Conservation (phyloP, 208 protist species). For the Wallacemonas sp. region DNA sequence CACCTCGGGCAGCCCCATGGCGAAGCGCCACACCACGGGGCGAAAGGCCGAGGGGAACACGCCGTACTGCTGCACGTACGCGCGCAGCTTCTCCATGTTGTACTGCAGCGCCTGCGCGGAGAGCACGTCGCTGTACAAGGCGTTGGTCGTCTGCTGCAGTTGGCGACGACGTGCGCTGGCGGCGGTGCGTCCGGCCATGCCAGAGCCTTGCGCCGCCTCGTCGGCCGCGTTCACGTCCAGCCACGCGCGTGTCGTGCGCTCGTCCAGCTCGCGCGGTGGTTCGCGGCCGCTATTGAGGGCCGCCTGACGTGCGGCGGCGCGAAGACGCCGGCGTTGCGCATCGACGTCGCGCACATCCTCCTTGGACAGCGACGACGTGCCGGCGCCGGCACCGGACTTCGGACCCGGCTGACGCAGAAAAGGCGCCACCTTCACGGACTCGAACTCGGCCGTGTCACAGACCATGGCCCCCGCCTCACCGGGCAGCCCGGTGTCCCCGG, state of each 20-base stretch:
- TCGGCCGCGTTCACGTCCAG: conserved; percentile 19
- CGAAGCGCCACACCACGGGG: conserved; percentile 79
- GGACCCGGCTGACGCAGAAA: conserved; percentile 15
- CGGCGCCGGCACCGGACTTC: background rate
- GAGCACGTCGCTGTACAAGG: conserved; percentile 31
- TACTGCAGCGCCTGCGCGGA: conserved; percentile 34
- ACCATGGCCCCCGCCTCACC: too few species aligned
- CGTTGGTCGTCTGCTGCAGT: conserved; percentile 11
- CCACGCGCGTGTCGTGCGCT: background rate
- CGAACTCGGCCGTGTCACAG: background rate
- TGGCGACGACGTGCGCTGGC: background rate
- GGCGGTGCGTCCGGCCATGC: background rate
- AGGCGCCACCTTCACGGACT: conserved; percentile 15
- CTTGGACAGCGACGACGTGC: background rate
- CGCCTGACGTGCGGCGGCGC: background rate
- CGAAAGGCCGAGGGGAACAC: conserved; percentile 73
- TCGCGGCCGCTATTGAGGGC: conserved; percentile 7
- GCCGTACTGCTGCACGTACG: conserved; percentile 63
- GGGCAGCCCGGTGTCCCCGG: background rate
- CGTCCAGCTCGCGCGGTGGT: background rate
- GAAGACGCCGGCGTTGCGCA: background rate
- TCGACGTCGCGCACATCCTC: conserved; percentile 2
- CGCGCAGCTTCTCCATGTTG: conserved; percentile 72
- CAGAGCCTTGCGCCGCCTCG: background rate
- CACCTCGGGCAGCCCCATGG: conserved; percentile 58